Conservation (phyloP, 2,329 filamentous ascomycete species). For the Fusarium robinianum region DNA sequence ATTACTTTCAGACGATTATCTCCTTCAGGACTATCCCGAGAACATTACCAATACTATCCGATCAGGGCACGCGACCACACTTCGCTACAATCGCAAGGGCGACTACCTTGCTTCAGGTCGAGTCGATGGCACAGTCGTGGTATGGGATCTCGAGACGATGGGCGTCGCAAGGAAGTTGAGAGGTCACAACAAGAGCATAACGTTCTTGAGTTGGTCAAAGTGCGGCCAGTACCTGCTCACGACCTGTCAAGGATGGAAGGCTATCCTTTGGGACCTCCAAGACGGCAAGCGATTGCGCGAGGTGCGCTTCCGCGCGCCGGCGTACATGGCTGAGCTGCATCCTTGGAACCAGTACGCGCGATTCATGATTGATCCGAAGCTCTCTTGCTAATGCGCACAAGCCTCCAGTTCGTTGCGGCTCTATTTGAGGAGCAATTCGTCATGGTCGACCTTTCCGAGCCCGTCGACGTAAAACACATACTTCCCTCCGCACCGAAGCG, state of each 20-base stretch:
- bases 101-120: constrained; percentile 94
- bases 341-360: constrained; percentile 76
- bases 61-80: constrained; percentile 66
- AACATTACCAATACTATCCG: constrained; percentile 86
- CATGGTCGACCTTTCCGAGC: constrained; percentile 77
- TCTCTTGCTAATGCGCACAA: constrained; percentile 45
- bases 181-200: constrained; percentile 91
- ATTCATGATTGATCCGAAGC: background rate
- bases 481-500: constrained; percentile 84
- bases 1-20: constrained; percentile 64
- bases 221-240: constrained; percentile 91
- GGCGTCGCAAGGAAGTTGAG: constrained; percentile 92
- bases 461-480: constrained; percentile 72
- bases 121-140: constrained; percentile 90
- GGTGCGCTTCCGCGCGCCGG: constrained; percentile 87
- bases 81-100: constrained; percentile 91
- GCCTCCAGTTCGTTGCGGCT: constrained; percentile 84
- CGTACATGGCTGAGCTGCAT: constrained; percentile 95
- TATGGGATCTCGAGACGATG: constrained; percentile 98
- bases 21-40: constrained; percentile 84
- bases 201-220: constrained; percentile 92
- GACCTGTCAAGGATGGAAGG: constrained; percentile 95
- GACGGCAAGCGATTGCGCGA: constrained; percentile 73
- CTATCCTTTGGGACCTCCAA: constrained; percentile 89
- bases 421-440: constrained; percentile 92